Base-by-base conservation (phyloP, 257 asterid species). In the Fraxinus quadrangulata region DNA sequence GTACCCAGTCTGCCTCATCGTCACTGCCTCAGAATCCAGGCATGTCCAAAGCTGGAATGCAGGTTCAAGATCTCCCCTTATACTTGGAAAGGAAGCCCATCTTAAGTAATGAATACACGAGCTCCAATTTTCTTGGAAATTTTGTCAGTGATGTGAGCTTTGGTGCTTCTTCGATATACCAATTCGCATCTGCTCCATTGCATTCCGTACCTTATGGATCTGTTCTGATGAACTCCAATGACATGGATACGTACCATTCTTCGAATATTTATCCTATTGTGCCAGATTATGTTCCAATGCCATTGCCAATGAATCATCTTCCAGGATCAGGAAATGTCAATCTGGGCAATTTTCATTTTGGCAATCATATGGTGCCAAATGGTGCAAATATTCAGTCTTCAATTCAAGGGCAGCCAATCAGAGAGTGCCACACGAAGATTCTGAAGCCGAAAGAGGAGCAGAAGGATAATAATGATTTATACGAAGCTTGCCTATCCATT, bases 361-460 rank as follows among this genome's bases (percentile, higher is more conserved):
- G 74, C 56, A 81, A 78, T 31, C 68, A 82, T 54, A 49, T 76
- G 71, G 66, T 74, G 16, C 66, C 77, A 42, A 79, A 4, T 49
- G 67, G 73, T n/a, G 56, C 42, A 11, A 67, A 63, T 63, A 63
- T 67, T 31, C 88, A 80, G 19, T 45, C 82, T 33, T 72, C 77
- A 2, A 4, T 11, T 21, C 84, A 69, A 75, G 75, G 74, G 21
- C 87, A 78, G 31, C 84, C 70, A 34, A 72, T 75, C 9, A 75
- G 78, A 69, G 88, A 86, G 40, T 63, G 77, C 59, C 87, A 82
- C 30, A 31, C 67, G 26, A 81, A 72, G 73, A 68, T 75, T 67
- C 66, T 83, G 76, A 86, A 75, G 42, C 92, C 88, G n/a, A 88
- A 90, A 79, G 88, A 86, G 76, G 93, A 88, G 84, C 83, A 85